Evolutionary conservation across 352 stramenopile genomes (phyloP).

Genomic region (Blastocystis sp.): DNA sequence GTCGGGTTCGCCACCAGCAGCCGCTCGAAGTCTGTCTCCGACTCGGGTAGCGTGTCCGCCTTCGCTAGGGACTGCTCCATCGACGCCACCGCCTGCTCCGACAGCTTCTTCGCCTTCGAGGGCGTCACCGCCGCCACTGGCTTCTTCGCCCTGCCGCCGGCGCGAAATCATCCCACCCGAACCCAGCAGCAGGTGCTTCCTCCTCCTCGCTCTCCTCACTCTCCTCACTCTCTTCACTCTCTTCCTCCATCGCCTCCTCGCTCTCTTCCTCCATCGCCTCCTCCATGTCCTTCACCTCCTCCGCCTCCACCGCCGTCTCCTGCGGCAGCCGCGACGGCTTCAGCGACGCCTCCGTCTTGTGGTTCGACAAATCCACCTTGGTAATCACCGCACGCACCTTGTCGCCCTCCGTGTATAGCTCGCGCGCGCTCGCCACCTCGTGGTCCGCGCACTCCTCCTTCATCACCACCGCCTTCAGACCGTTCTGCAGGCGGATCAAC

Average conservation of each 20-base stretch:
- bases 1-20: slow-evolving; percentile 33
- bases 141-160: background rate
- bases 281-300: slow-evolving; percentile 14
- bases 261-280: slow-evolving; percentile 2
- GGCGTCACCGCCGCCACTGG: background rate
- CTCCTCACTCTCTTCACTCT: slow-evolving; percentile 16
- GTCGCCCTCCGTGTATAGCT: slow-evolving; percentile 28
- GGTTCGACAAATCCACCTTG: slow-evolving; percentile 1
- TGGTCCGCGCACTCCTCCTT: slow-evolving; percentile 40
- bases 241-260: background rate
- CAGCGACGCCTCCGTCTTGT: background rate
- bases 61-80: slow-evolving; percentile 30
- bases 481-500: background rate
- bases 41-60: background rate
- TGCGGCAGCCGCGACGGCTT: slow-evolving; percentile 10
- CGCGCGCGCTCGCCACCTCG: background rate
- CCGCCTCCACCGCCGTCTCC: background rate
- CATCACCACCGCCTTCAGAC: background rate
- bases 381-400: slow-evolving; percentile 1
- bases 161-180: slow-evolving; percentile 42
- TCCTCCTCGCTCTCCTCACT: slow-evolving; percentile 2
- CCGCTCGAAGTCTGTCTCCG: slow-evolving; percentile 57
- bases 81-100: background rate
- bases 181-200: background rate
- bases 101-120: slow-evolving; percentile 24